Evolutionary conservation across 1,284 basidiomycete genomes (phyloP), one percentile per base, ranked within the genome.

Genomic region (Leccinum variabile): DNA sequence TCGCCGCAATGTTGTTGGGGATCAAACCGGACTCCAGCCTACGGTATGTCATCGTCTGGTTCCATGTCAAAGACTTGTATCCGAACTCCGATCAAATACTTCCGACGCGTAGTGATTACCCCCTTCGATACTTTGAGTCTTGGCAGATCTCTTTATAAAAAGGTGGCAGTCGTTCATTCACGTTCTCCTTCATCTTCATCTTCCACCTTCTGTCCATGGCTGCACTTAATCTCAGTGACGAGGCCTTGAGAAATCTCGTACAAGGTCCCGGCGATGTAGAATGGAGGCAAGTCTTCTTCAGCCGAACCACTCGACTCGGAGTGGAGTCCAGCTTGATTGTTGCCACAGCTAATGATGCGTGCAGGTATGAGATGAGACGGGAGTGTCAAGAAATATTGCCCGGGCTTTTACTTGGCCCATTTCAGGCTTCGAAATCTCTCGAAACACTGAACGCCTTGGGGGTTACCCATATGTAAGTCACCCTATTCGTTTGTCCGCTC

Each of bases 371-470:
- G 76, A 97, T 97, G 95, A 84, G 95, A 50, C 80, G 95, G 53
- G 90, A 96, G 72, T 94, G 94, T 67, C 95, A 98, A 78, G 88
- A 95, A 75, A 95, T 97, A 68, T 80, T 97, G 0, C 93, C 93
- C 3, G 87, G 87, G 10, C 84, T 98, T 49, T 84, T 87, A 53
- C 85, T 97, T 2, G 95, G 95, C 0, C 94, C 95, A 1, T 94
- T 95, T 68, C 91, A 94, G 68, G 89, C 90, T 3, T 93, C 92
- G 2, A 94, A 92, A 69, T 90, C 90, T 4, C 77, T 93, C 16
- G 82, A 87, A 16, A 84, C 82, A 3, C 84, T 98, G 32, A 77
- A 82, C 59, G 76, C 75, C 1, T 82, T 91, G 37, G 81, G 84
- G 0, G 85, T 97, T 65, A 94, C 95, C 1, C 94, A 97, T 73